Base-by-base conservation (phyloP, 768 basidiomycete species). In the Pleurotus tuber-regium region DNA sequence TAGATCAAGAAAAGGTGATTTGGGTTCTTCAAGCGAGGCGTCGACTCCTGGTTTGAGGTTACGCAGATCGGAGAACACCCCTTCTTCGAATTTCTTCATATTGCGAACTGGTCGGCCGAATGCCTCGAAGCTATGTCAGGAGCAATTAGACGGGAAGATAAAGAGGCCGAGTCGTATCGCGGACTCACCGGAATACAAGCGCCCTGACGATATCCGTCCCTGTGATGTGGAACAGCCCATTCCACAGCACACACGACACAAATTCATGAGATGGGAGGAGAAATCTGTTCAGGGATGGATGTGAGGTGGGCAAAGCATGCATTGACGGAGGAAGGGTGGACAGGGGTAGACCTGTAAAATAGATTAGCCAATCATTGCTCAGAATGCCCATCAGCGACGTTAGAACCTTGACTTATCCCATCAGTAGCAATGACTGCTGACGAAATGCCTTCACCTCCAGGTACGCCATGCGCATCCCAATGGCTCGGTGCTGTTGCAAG, bases 21-120 rank as follows among this genome's bases (percentile, higher is more conserved):
- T 98, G n/a, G 95, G 94, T 59, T 97, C 95, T 66, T 98, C 95
- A 19, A 98, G 70, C 60, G 86, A 89, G 23, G 95, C 92, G 65
- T 97, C 95, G 0, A 85, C 78, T 9, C 95, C 95, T 0, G 94
- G 94, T 69, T 97, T 97, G 54, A 98, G 75, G 63, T 98, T 98
- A 19, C 95, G 72, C 54, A 98, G 75, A 68, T 98, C 95, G 46
- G 85, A 87, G 62, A 98, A 98, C 38, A 98, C 87, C 46, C 95
- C 95, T 69, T 98, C 95, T 66, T 98, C 95, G 60, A 96, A 98
- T 67, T 98, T 98, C 70, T 97, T 97, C 80, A 92, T 88, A 61
- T 92, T 92, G 51, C 80, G 76, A 33, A 98, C 92, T 0, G 94
- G 95, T 7, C 95, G 75, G 1, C 91, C 90, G 61, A 96, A 96